phyloP scores from a whole-genome alignment of 257 asterid genomes.

The Striga asiatica region DNA sequence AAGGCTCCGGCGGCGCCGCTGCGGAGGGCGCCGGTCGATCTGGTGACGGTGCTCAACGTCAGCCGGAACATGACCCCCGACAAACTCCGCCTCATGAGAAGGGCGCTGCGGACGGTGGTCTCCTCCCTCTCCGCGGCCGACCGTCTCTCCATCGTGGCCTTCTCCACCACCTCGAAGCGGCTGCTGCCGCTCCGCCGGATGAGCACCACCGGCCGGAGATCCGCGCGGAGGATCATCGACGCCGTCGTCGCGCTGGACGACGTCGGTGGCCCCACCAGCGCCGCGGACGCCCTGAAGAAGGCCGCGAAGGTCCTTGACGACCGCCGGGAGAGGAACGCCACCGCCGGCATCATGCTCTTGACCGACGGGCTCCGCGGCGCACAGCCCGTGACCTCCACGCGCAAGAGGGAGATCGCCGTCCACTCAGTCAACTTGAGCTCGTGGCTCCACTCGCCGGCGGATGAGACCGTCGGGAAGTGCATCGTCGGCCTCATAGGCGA shows the following conservation, averaged over 20 bases:
- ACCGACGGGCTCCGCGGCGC: slow-evolving; percentile 31
- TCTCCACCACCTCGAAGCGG: slow-evolving; percentile 58
- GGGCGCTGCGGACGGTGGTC: slow-evolving; percentile 43
- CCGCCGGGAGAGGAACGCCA: slow-evolving; percentile 51
- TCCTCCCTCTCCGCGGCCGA: slow-evolving; percentile 51
- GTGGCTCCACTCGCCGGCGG: slow-evolving; percentile 24
- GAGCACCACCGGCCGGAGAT: slow-evolving; percentile 48
- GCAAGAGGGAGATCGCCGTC: slow-evolving; percentile 34
- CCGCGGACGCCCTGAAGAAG: slow-evolving; percentile 53
- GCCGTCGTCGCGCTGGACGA: slow-evolving; percentile 43
- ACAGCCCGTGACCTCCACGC: slow-evolving; percentile 30
- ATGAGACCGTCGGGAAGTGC: slow-evolving; percentile 24
- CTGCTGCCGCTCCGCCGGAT: slow-evolving; percentile 53
- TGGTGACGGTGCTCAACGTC: slow-evolving; percentile 59
- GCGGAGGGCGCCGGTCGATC: slow-evolving; percentile 47
- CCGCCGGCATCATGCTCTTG: slow-evolving; percentile 36
- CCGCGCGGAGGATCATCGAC: slow-evolving; percentile 65
- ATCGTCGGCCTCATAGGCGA: slow-evolving; percentile 27
- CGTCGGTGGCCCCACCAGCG: slow-evolving; percentile 27
- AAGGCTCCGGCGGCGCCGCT: slow-evolving; percentile 40
- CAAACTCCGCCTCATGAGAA: slow-evolving; percentile 46
- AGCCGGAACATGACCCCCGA: slow-evolving; percentile 37
- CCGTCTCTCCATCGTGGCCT: slow-evolving; percentile 64
- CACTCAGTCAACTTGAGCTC: slow-evolving; percentile 36
- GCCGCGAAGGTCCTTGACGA: slow-evolving; percentile 66